phyloP scores from a whole-genome alignment of 1,284 basidiomycete species.

The Trametes sp. region DNA sequence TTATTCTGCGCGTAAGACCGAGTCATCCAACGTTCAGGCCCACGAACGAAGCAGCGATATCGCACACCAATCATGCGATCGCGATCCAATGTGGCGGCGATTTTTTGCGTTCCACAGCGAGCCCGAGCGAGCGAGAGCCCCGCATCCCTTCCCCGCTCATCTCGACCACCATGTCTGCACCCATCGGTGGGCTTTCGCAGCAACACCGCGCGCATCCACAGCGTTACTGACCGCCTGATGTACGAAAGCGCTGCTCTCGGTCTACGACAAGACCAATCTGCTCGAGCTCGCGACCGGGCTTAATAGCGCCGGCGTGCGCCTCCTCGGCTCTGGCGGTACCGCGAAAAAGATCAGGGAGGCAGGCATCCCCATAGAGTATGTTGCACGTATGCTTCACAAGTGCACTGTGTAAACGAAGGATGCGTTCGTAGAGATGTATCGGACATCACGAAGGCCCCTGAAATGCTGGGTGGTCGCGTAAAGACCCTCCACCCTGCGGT shows the following conservation, averaged over 20 bases:
- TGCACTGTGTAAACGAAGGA: not conserved
- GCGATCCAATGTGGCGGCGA: slow-evolving; percentile 26
- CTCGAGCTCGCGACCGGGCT: slow-evolving; percentile 91
- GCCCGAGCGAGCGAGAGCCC: slow-evolving; percentile 8
- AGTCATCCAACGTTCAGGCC: not conserved
- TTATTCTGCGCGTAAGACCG: too few relatives aligned
- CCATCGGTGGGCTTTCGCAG: slow-evolving; percentile 42
- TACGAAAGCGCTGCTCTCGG: slow-evolving; percentile 84
- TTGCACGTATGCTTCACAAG: slow-evolving; percentile 28
- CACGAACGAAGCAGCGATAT: not conserved
- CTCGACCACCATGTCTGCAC: slow-evolving; percentile 42
- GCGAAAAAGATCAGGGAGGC: slow-evolving; percentile 97
- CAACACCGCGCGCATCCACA: not conserved
- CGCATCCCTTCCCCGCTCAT: not conserved
- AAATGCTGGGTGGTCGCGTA: slow-evolving; percentile 98
- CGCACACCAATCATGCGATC: slow-evolving; percentile 20
- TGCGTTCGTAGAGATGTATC: slow-evolving; percentile 95
- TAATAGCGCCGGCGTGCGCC: slow-evolving; percentile 81
- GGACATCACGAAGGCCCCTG: slow-evolving; percentile 98
- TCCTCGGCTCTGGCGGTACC: slow-evolving; percentile 96
- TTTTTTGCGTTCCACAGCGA: slow-evolving; percentile 25
- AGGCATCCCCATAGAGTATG: slow-evolving; percentile 90
- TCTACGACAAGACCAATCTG: slow-evolving; percentile 96
- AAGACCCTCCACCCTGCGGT: slow-evolving; percentile 99
- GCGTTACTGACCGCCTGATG: slow-evolving; percentile 13